phyloP scores from a whole-genome alignment of 345 rosid genomes.

The Schrenkiella parvula region DNA sequence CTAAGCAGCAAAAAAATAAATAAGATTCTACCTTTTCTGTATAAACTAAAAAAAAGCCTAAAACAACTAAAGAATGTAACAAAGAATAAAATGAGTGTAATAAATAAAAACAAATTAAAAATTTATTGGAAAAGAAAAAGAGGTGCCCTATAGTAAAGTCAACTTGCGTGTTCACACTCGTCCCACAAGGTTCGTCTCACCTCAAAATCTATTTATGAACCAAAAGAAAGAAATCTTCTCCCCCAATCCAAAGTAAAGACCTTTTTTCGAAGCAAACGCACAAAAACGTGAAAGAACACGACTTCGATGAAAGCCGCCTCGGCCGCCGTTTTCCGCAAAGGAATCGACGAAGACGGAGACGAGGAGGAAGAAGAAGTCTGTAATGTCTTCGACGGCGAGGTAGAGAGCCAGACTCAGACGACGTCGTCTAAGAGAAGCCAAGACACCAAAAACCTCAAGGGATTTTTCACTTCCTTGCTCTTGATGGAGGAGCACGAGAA shows the following conservation, averaged over 20 bases:
- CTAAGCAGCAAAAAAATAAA: background rate
- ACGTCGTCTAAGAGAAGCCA: constrained; percentile 16
- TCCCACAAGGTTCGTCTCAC: constrained; percentile 25
- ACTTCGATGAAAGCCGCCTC: constrained; percentile 23
- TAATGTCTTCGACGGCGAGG: constrained; percentile 27
- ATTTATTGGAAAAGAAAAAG: background rate
- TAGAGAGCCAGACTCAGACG: background rate
- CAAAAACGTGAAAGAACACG: background rate
- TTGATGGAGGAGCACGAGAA: constrained; percentile 60
- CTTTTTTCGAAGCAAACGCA: background rate
- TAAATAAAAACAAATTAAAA: background rate
- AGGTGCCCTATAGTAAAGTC: constrained; percentile 19
- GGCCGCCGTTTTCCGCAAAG: constrained; percentile 24
- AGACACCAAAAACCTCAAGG: constrained; percentile 38
- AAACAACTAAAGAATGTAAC: background rate
- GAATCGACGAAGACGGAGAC: constrained; percentile 16
- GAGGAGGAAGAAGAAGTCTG: constrained; percentile 27
- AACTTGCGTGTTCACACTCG: constrained; percentile 39
- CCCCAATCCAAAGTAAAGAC: background rate
- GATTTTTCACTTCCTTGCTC: constrained; percentile 47
- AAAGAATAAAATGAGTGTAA: constrained; percentile 5
- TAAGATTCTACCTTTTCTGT: background rate
- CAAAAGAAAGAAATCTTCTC: background rate
- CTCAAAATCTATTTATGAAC: constrained; percentile 31
- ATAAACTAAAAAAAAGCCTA: background rate